Evolutionary conservation across 2,329 filamentous ascomycete genomes (phyloP).

Genomic region (Sclerotinia nivalis): DNA sequence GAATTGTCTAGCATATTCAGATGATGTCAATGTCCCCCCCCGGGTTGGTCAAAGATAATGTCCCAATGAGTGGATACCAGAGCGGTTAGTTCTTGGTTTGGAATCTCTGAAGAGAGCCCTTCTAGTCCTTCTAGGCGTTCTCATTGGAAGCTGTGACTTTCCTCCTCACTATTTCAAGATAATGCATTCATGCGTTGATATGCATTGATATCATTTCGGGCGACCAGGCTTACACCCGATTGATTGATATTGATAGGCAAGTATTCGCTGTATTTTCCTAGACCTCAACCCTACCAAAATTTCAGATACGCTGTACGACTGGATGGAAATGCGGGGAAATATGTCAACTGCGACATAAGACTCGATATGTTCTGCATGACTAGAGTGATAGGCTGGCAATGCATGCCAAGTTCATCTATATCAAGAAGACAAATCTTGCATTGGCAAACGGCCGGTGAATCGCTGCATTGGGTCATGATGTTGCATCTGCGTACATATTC

Average conservation of each 20-base stretch:
- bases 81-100: background rate
- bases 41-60: too few relatives aligned
- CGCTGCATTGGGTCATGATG: background rate
- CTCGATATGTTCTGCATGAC: background rate
- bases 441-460: background rate
- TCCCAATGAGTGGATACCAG: background rate
- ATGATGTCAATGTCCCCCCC: background rate
- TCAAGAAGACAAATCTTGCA: background rate
- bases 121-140: background rate
- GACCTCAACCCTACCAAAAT: background rate
- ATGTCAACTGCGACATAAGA: background rate
- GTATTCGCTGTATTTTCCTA: background rate
- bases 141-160: background rate
- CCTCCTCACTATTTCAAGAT: background rate
- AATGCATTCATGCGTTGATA: background rate
- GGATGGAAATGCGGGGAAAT: background rate
- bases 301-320: background rate
- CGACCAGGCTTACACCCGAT: background rate
- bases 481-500: background rate
- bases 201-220: background rate
- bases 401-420: background rate
- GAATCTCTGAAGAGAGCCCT: background rate
- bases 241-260: background rate
- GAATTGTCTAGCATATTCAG: background rate
- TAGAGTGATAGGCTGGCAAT: background rate